phyloP scores from a whole-genome alignment of 768 basidiomycete species.

The Tylopilus rubrobrunneus region DNA sequence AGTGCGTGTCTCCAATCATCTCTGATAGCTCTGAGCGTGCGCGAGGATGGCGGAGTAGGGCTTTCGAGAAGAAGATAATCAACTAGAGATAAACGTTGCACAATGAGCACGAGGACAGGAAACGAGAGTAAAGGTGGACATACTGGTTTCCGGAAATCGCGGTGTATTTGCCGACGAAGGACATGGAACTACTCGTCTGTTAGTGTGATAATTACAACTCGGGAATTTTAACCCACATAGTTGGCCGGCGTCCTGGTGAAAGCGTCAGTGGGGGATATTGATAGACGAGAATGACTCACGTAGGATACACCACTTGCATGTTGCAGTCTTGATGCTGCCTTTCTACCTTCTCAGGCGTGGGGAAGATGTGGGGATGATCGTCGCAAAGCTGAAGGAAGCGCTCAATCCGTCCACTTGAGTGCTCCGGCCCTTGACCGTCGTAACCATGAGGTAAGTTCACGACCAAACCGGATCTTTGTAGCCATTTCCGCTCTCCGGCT shows the following conservation, averaged over 20 bases:
- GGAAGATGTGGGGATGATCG: conserved; percentile 91
- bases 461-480: conserved; percentile 89
- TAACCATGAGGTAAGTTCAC: conserved; percentile 92
- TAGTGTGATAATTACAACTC: conserved; percentile 7
- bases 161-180: conserved; percentile 92
- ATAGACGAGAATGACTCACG: conserved; percentile 46
- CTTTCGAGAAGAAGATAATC: conserved; percentile 96
- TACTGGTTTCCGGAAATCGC: conserved; percentile 97
- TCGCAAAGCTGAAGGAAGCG: conserved; percentile 97
- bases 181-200: conserved; percentile 73
- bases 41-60: conserved; percentile 88
- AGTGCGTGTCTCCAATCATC: conserved; percentile 84
- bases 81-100: conserved; percentile 42
- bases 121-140: conserved; percentile 17
- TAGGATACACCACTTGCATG: conserved; percentile 98
- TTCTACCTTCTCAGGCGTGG: conserved; percentile 83
- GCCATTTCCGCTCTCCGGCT: conserved; percentile 96
- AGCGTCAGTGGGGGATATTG: conserved; percentile 6
- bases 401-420: conserved; percentile 93
- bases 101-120: not conserved
- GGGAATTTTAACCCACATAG: conserved; percentile 48
- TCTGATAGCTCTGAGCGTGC: conserved; percentile 85
- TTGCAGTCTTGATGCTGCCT: conserved; percentile 99
- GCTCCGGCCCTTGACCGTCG: conserved; percentile 98
- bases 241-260: conserved; percentile 82